These are phyloP conservation scores for Plenodomus biglobosus DNA, from an alignment of 2,329 filamentous ascomycete genomes.

Conservation along the genomic window DNA sequence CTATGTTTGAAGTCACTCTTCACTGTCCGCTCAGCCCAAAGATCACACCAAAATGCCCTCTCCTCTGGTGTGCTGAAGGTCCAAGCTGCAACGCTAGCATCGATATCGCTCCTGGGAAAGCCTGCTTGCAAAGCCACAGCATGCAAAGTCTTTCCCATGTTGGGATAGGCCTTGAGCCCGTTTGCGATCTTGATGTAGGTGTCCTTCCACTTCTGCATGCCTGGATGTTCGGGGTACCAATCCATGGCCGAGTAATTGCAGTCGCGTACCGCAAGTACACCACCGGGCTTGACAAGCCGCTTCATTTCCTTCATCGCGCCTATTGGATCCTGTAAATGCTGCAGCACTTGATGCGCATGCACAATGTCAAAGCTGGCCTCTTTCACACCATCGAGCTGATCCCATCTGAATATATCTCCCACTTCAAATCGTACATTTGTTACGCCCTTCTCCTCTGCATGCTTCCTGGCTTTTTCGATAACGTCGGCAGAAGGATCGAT, in stretches of 20 bases:
- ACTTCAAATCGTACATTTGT: slow-evolving; percentile 46
- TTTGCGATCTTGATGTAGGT: slow-evolving; percentile 38
- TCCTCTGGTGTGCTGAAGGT: slow-evolving; percentile 45
- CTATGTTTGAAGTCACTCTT: slow-evolving; percentile 42
- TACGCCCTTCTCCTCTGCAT: slow-evolving; percentile 41
- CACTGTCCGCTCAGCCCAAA: slow-evolving; percentile 44
- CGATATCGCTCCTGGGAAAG: slow-evolving; percentile 42
- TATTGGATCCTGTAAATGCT: slow-evolving; percentile 57
- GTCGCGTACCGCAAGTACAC: slow-evolving; percentile 54
- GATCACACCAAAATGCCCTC: slow-evolving; percentile 45
- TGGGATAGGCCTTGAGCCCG: slow-evolving; percentile 36
- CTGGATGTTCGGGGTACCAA: slow-evolving; percentile 44
- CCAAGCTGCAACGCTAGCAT: slow-evolving; percentile 47
- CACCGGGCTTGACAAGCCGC: slow-evolving; percentile 55
- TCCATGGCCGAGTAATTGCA: slow-evolving; percentile 40
- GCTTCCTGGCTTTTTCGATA: slow-evolving; percentile 44
- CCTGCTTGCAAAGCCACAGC: slow-evolving; percentile 46
- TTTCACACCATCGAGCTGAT: slow-evolving; percentile 46
- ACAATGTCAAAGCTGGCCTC: slow-evolving; percentile 59
- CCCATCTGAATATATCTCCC: slow-evolving; percentile 48
- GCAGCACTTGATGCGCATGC: slow-evolving; percentile 60
- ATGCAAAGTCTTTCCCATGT: slow-evolving; percentile 41
- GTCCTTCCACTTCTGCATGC: slow-evolving; percentile 41
- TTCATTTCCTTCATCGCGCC: slow-evolving; percentile 57
- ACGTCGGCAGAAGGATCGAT: slow-evolving; percentile 51